Evolutionary conservation across 2,329 filamentous ascomycete genomes (phyloP), one percentile per base, ranked within the genome.

Genomic region (Colletotrichum sp.): DNA sequence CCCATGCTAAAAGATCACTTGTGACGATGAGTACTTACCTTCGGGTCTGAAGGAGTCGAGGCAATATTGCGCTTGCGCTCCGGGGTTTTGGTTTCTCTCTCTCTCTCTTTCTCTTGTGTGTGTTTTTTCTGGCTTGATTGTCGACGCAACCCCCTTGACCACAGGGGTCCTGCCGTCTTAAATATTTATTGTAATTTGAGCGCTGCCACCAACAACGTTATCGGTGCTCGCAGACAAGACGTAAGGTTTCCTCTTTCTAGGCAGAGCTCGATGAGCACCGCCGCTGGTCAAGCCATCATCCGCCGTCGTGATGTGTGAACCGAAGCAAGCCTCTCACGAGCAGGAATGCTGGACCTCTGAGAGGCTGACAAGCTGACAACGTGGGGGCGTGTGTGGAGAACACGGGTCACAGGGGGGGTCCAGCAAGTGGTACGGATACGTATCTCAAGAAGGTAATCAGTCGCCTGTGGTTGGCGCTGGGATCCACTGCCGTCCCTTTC

Each of bases 1-100:
- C 57, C 55, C 57, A 34, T 68, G n/a, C 21, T n/a, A 60, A 72
- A 72, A 34, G 18, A 55, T 16, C 39, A 36, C 34, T 52, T 57
- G 44, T 75, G 52, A 72, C 55, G 44, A 30, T 72, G 64, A 57
- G 18, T 39, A 75, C 73, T 6, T 72, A 72, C 73, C 69, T 39
- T 39, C 49, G 26, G 36, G 18, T 55, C 34, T 34, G 21, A 67
- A 49, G 24, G 60, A 26, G 59, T 28, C 34, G 36, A 18, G 59
- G 36, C 49, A 32, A 49, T 71, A 18, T 28, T 71, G 49, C 15
- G 49, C 32, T 68, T 26, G 21, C n/a, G 44, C 44, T 24, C n/a
- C n/a, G 44, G n/a, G 44, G n/a, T 52, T 52, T 24, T 52, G 44
- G 9, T 49, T 7, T 21, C 44, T 52, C n/a, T 13, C 6, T 49